phyloP scores from a whole-genome alignment of 352 stramenopile species.

The Phytopythium montanum region DNA sequence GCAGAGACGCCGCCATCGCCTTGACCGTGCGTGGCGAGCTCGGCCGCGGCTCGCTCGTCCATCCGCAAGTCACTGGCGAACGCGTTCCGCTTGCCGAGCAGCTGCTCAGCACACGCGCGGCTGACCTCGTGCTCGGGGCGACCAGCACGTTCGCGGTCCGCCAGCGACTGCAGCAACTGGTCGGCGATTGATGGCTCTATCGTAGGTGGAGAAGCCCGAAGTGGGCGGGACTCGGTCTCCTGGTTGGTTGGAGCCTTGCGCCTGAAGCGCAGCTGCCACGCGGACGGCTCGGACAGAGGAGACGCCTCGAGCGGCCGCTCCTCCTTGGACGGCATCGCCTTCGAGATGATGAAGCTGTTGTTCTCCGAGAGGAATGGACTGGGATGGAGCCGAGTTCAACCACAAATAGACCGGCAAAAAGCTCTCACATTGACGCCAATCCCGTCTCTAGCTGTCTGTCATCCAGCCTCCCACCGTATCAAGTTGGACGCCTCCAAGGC shows the following conservation, averaged over 20 bases:
- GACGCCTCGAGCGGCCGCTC: conserved; percentile 17
- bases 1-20: conserved; percentile 10
- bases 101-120: conserved; percentile 39
- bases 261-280: conserved; percentile 61
- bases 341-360: not conserved
- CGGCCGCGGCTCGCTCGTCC: not conserved
- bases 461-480: not conserved
- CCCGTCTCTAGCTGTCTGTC: not conserved
- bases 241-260: conserved; percentile 22
- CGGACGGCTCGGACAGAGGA: conserved; percentile 24
- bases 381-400: not conserved
- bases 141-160: conserved; percentile 11
- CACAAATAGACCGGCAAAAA: conserved; percentile 4
- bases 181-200: conserved; percentile 31
- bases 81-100: conserved; percentile 56
- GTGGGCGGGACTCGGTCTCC: not conserved
- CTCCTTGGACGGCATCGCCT: not conserved
- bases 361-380: not conserved
- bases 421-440: not conserved
- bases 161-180: conserved; percentile 34
- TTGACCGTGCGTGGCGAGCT: not conserved
- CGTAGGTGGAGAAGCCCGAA: not conserved
- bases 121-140: conserved; percentile 28
- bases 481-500: not conserved
- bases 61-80: conserved; percentile 22